A percentile compares a stretch with the other conserved stretches of the same genome.
Conservation (phyloP, 139 green algal genomes). For the Picochlorum sp. region DNA sequence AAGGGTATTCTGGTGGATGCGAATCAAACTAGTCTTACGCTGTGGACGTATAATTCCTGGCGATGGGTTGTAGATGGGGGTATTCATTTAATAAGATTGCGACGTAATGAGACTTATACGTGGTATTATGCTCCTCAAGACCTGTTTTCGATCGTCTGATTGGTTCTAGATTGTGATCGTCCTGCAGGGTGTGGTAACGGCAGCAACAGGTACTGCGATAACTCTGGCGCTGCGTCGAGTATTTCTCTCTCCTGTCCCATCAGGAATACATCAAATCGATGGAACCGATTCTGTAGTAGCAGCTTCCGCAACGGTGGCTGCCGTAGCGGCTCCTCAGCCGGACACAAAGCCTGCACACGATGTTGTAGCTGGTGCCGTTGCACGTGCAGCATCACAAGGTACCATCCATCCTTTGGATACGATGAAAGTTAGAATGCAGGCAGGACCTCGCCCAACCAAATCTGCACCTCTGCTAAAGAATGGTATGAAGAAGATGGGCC, state of each 20-base stretch:
- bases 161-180: background rate
- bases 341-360: slow-evolving; percentile 36
- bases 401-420: slow-evolving; percentile 91
- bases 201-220: slow-evolving; percentile 21
- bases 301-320: background rate
- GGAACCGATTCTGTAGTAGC: background rate
- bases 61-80: too few species aligned
- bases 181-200: slow-evolving; percentile 25
- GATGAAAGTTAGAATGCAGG: slow-evolving; percentile 65
- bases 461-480: too few species aligned
- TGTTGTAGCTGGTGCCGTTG: slow-evolving; percentile 72
- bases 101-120: too few species aligned
- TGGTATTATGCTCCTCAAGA: background rate
- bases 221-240: slow-evolving; percentile 16
- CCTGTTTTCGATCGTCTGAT: background rate
- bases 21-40: too few species aligned
- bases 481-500: background rate
- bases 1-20: too few species aligned
- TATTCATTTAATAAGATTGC: too few species aligned
- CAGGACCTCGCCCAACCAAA: background rate
- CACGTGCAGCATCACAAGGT: slow-evolving; percentile 65
- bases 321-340: background rate
- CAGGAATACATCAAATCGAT: background rate
- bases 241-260: background rate
- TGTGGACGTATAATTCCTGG: too few species aligned